A percentile compares a stretch with the other conserved stretches of the same genome.
These are phyloP conservation scores for Diospyros kaki DNA, from an alignment of 148 eudicot species.

Conservation along the genomic window DNA sequence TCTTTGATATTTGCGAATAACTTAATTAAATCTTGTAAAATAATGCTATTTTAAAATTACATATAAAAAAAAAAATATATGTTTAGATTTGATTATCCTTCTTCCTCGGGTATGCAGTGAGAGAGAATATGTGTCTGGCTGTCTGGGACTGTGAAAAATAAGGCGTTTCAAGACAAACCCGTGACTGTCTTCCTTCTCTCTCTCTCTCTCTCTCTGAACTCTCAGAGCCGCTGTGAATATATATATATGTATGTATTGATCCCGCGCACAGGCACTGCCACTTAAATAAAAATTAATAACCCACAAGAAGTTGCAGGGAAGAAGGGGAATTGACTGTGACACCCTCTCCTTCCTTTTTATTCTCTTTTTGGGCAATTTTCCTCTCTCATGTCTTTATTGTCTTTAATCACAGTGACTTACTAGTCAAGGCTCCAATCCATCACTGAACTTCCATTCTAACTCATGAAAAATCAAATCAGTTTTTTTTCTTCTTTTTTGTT, in stretches of 20 bases:
- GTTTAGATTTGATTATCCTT: neutral
- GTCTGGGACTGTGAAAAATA: constrained; percentile 29
- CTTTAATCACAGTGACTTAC: neutral
- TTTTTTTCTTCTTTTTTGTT: too few relatives aligned
- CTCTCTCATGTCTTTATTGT: neutral
- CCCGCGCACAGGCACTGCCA: constrained; percentile 23
- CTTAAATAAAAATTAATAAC: constrained; percentile 2
- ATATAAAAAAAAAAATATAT: too few relatives aligned
- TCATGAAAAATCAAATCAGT: too few relatives aligned
- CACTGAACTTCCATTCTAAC: too few relatives aligned
- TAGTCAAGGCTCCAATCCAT: too few relatives aligned
- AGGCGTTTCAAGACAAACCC: constrained; percentile 77
- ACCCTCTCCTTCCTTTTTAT: constrained; percentile 16
- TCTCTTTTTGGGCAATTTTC: neutral
- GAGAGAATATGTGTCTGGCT: constrained; percentile 11
- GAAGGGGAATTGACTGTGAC: constrained; percentile 20
- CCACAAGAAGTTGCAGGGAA: constrained; percentile 8
- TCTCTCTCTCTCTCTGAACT: neutral
- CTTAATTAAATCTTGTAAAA: too few relatives aligned
- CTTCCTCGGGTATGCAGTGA: neutral
- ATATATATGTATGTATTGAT: constrained; percentile 5
- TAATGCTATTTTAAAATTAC: too few relatives aligned
- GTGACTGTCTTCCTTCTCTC: constrained; percentile 45
- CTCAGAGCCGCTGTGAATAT: too few relatives aligned
- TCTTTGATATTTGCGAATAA: too few relatives aligned